Evolutionary conservation across 176 grass and related monocot species (phyloP).

Genomic region (Carex littledalei): DNA sequence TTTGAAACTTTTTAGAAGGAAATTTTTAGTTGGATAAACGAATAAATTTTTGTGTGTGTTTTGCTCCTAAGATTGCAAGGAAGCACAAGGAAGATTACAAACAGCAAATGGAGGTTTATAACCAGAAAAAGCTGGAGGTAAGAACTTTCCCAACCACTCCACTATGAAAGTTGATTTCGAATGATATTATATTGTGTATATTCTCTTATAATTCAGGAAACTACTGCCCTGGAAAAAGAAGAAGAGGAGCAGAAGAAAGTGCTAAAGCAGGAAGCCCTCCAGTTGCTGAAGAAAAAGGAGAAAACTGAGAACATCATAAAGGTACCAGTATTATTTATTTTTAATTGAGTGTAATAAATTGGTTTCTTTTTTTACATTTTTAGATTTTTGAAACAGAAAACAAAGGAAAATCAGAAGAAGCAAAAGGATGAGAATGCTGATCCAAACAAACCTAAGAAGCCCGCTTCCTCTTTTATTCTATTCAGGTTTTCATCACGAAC

Average conservation of each 20-base stretch:
- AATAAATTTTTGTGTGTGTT: neutral
- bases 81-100: conserved; percentile 62
- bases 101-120: conserved; percentile 68
- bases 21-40: neutral
- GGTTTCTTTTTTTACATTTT: neutral
- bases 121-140: conserved; percentile 60
- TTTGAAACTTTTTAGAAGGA: neutral
- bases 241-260: conserved; percentile 73
- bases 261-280: conserved; percentile 79
- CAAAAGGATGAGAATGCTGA: conserved; percentile 32
- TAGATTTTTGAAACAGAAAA: conserved; percentile 49
- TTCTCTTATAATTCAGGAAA: conserved; percentile 38
- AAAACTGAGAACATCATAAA: conserved; percentile 91
- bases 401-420: conserved; percentile 47
- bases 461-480: conserved; percentile 69
- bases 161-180: neutral
- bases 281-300: conserved; percentile 87
- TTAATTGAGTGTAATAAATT: neutral
- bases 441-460: conserved; percentile 74
- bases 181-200: neutral
- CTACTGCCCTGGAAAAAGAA: conserved; percentile 48
- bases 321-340: conserved; percentile 19
- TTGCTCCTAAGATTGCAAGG: conserved; percentile 30
- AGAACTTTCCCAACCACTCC: neutral
- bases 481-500: conserved; percentile 42